Conservation (phyloP, 1,139 yeast species). For the Suhomyces terraborum region DNA sequence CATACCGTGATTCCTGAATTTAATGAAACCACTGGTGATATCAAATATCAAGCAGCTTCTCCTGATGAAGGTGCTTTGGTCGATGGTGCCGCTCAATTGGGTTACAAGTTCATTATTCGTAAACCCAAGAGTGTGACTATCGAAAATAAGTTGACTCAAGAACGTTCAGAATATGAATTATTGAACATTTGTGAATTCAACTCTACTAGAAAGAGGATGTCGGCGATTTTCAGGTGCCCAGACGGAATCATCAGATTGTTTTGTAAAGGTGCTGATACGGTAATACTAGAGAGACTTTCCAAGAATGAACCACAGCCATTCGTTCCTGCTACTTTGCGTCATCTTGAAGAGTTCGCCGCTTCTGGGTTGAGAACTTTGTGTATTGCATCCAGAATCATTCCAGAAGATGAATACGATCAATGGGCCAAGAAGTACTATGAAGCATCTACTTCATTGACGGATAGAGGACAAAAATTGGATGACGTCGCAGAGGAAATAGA, state of each 20-base stretch:
- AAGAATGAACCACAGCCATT: slow-evolving; percentile 69
- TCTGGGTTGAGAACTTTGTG: slow-evolving; percentile 95
- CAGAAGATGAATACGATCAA: slow-evolving; percentile 71
- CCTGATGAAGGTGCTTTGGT: slow-evolving; percentile 99
- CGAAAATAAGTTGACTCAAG: slow-evolving; percentile 46
- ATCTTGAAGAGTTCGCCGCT: slow-evolving; percentile 94
- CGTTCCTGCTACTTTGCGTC: slow-evolving; percentile 79
- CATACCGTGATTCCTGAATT: slow-evolving; percentile 97
- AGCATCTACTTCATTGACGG: slow-evolving; percentile 79
- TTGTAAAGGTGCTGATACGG: slow-evolving; percentile 98
- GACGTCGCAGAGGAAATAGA: slow-evolving; percentile 75
- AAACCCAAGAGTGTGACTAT: slow-evolving; percentile 82
- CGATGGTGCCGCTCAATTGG: slow-evolving; percentile 90
- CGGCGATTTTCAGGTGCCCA: slow-evolving; percentile 90
- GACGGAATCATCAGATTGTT: slow-evolving; percentile 88
- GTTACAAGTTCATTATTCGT: slow-evolving; percentile 81
- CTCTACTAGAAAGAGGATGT: slow-evolving; percentile 97
- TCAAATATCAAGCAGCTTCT: slow-evolving; percentile 97
- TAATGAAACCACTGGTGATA: slow-evolving; percentile 55
- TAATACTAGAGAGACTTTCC: slow-evolving; percentile 80
- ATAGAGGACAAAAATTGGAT: slow-evolving; percentile 77
- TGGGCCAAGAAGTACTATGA: slow-evolving; percentile 69
- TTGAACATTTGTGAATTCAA: slow-evolving; percentile 94
- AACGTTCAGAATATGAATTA: slow-evolving; percentile 60
- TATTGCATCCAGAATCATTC: slow-evolving; percentile 79